Conservation (phyloP, 345 rosid genomes). For the Citrus sp. region DNA sequence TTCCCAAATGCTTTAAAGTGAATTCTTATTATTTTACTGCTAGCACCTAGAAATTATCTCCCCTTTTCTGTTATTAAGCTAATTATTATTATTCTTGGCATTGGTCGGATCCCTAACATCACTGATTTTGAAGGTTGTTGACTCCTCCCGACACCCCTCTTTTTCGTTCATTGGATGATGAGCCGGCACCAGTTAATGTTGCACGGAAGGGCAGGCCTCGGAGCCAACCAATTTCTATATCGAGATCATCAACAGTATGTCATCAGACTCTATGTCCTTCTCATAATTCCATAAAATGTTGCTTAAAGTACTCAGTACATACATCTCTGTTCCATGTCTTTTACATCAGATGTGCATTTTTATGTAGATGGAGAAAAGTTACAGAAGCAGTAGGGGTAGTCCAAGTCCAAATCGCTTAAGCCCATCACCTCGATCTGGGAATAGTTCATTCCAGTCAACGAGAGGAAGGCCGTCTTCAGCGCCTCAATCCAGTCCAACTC, state of each 20-base stretch:
- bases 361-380: constrained; percentile 89
- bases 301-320: background rate
- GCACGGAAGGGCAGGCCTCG: constrained; percentile 76
- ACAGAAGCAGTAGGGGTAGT: constrained; percentile 88
- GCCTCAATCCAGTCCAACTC: constrained; percentile 67
- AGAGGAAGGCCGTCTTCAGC: constrained; percentile 86
- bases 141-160: constrained; percentile 99
- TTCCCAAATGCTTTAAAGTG: background rate
- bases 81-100: constrained; percentile 7
- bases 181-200: constrained; percentile 53
- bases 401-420: constrained; percentile 95
- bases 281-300: background rate
- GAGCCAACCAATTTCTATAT: constrained; percentile 85
- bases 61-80: background rate
- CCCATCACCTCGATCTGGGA: constrained; percentile 79
- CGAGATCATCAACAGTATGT: constrained; percentile 92
- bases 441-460: constrained; percentile 56
- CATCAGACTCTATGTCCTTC: background rate
- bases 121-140: constrained; percentile 67
- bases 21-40: background rate
- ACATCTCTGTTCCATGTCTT: background rate
- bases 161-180: constrained; percentile 90
- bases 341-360: background rate
- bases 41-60: background rate
- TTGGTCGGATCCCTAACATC: constrained; percentile 33